A percentile compares a stretch with the other conserved stretches of the same genome.
These are phyloP conservation scores for Paraurostyla sp. DNA, from an alignment of 73 alveolate genomes.

Conservation along the genomic window DNA sequence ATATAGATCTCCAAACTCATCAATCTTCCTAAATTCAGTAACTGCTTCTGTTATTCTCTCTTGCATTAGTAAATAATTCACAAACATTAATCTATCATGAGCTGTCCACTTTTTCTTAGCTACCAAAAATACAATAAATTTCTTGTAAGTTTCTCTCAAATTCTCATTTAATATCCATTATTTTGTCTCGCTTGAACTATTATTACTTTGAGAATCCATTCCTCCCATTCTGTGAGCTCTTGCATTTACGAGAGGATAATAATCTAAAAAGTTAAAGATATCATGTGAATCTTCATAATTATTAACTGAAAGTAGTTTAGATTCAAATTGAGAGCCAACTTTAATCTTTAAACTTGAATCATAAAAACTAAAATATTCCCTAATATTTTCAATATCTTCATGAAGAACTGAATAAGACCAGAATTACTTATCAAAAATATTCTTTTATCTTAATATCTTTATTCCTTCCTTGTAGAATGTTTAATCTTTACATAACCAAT, in stretches of 20 bases:
- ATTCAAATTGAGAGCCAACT: slow-evolving; percentile 52
- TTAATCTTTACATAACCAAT: slow-evolving; percentile 76
- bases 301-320: slow-evolving; percentile 27
- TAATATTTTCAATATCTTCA: slow-evolving; percentile 74
- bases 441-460: slow-evolving; percentile 77
- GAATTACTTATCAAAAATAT: slow-evolving; percentile 62
- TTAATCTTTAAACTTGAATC: not conserved
- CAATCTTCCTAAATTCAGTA: slow-evolving; percentile 9
- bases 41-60: slow-evolving; percentile 66
- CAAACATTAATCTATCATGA: slow-evolving; percentile 58
- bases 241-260: slow-evolving; percentile 92
- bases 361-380: slow-evolving; percentile 71
- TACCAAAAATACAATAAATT: not conserved
- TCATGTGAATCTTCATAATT: slow-evolving; percentile 58
- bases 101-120: slow-evolving; percentile 10
- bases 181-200: not conserved
- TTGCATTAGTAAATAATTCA: slow-evolving; percentile 59
- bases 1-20: not conserved
- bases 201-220: not conserved
- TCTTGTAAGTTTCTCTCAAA: slow-evolving; percentile 57
- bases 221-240: slow-evolving; percentile 91
- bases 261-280: slow-evolving; percentile 77
- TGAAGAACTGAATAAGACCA: slow-evolving; percentile 89
- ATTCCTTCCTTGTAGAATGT: slow-evolving; percentile 79
- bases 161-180: slow-evolving; percentile 47